These are phyloP conservation scores for Fibroporia radiculosa DNA, from an alignment of 768 basidiomycete genomes.

Conservation along the genomic window DNA sequence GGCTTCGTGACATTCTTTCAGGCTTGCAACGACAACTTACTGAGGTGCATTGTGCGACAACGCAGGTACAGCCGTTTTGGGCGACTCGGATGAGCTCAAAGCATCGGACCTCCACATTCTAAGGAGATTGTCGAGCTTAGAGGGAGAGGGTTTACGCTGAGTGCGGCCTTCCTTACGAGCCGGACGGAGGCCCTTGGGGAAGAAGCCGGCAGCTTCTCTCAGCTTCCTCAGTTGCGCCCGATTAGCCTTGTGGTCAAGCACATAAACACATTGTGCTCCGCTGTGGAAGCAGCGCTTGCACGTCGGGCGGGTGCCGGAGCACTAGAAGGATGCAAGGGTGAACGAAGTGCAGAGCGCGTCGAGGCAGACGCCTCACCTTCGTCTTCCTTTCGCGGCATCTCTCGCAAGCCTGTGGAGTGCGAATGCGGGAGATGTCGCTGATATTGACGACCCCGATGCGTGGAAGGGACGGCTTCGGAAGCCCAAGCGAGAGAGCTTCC, in stretches of 20 bases:
- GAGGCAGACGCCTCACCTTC: slow-evolving; percentile 5
- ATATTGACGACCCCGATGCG: neutral
- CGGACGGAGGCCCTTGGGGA: neutral
- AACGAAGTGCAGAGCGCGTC: neutral
- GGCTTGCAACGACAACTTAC: neutral
- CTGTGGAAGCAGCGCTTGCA: slow-evolving; percentile 7
- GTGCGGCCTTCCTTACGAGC: neutral
- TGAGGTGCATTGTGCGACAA: neutral
- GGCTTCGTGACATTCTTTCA: no score
- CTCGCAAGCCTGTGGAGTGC: slow-evolving; percentile 12
- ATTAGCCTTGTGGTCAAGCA: slow-evolving; percentile 10
- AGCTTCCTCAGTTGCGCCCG: neutral
- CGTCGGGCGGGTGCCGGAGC: slow-evolving; percentile 7
- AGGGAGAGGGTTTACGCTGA: neutral
- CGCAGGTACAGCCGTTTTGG: neutral
- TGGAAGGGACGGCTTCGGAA: neutral
- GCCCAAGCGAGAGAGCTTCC: neutral
- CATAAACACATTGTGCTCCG: slow-evolving; percentile 9
- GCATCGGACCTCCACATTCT: neutral
- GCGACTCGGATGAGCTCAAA: neutral
- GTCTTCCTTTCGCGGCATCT: slow-evolving; percentile 11
- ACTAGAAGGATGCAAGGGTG: neutral
- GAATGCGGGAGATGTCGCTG: neutral
- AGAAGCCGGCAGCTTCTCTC: neutral
- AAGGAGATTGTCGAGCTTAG: neutral